Conservation (phyloP, 805 yeast genomes). For the Candida multigemmis region DNA sequence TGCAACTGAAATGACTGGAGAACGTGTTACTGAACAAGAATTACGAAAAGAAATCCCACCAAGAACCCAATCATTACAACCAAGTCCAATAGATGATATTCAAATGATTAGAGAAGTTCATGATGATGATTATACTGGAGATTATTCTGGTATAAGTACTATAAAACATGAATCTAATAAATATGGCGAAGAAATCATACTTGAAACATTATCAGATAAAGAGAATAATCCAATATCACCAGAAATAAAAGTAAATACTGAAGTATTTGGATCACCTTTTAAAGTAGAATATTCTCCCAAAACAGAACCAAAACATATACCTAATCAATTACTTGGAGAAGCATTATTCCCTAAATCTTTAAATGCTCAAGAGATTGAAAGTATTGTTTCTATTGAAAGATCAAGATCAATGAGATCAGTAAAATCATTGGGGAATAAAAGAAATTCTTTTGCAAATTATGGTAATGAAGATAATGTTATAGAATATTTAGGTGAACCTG, state of each 20-base stretch:
- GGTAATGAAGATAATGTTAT: constrained; percentile 34
- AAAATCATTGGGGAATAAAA: constrained; percentile 22
- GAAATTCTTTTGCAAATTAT: constrained; percentile 31
- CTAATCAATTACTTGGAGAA: constrained; percentile 30
- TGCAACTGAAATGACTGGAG: no score
- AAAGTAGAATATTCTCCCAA: constrained; percentile 8
- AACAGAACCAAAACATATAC: constrained; percentile 1
- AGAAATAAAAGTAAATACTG: constrained; percentile 4
- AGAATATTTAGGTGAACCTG: constrained; percentile 9
- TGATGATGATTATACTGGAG: no score
- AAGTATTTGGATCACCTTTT: constrained; percentile 25
- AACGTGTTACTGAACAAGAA: no score
- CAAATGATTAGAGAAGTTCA: no score
- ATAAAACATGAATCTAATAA: no score
- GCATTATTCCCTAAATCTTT: constrained; percentile 65
- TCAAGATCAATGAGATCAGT: constrained; percentile 50
- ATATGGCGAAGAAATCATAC: constrained; percentile 19
- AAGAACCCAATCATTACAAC: no score
- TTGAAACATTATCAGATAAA: constrained; percentile 11
- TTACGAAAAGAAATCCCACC: no score
- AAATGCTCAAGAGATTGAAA: constrained; percentile 60
- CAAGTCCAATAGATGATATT: no score
- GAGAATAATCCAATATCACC: constrained; percentile 2
- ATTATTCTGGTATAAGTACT: no score
- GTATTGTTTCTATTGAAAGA: constrained; percentile 65